Conservation (phyloP, 2,329 filamentous ascomycete genomes). For the Aspergillus sp. region DNA sequence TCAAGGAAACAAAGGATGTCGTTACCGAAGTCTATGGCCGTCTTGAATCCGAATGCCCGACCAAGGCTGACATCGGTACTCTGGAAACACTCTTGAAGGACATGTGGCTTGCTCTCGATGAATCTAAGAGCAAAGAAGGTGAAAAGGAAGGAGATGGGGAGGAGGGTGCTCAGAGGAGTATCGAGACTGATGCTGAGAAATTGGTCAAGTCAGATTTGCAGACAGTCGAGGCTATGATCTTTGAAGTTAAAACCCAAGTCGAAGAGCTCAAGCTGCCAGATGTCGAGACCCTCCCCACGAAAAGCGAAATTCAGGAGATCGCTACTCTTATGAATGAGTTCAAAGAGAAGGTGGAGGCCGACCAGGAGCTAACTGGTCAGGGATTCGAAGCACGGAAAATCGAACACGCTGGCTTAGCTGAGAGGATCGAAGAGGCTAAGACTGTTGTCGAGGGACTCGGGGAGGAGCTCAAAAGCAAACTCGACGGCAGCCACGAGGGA, state of each 20-base stretch:
- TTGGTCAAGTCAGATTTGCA: conserved; percentile 81
- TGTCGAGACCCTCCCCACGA: conserved; percentile 68
- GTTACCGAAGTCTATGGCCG: conserved; percentile 66
- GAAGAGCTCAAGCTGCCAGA: conserved; percentile 72
- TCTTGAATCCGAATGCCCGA: conserved; percentile 66
- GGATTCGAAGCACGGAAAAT: conserved; percentile 80
- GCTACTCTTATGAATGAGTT: conserved; percentile 70
- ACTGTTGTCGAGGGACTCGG: conserved; percentile 75
- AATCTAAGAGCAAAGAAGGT: conserved; percentile 54
- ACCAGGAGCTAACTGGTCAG: conserved; percentile 73
- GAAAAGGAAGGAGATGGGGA: conserved; percentile 36
- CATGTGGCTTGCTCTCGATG: conserved; percentile 72
- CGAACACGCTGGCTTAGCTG: conserved; percentile 75
- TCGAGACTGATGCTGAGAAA: conserved; percentile 53
- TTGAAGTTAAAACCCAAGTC: conserved; percentile 79
- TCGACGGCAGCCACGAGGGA: conserved; percentile 72
- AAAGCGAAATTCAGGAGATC: conserved; percentile 72
- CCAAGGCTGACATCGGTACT: conserved; percentile 74
- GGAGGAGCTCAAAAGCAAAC: conserved; percentile 70
- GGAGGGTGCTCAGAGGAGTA: background rate
- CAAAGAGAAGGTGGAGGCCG: conserved; percentile 61
- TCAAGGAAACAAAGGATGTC: conserved; percentile 73
- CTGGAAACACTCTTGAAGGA: conserved; percentile 79
- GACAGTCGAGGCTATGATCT: conserved; percentile 73
- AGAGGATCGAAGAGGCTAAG: conserved; percentile 78